Conservation (phyloP, 345 rosid genomes). For the Anacardium occidentale region DNA sequence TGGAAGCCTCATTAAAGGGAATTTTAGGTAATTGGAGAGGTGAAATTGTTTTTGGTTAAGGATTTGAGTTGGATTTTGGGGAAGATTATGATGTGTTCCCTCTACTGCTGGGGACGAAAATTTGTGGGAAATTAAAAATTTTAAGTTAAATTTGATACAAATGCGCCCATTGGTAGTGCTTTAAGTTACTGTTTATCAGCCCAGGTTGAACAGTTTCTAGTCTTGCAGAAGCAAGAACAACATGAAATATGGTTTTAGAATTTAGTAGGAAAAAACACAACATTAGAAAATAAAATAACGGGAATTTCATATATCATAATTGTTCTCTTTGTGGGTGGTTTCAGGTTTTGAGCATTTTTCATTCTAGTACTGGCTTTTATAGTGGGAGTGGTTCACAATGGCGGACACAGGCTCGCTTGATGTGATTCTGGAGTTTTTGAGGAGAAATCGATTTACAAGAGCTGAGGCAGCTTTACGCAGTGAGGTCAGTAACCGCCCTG, state of each 20-base stretch:
- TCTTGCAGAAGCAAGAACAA: neutral
- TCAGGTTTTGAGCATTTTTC: slow-evolving; percentile 38
- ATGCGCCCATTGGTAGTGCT: neutral
- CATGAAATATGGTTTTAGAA: neutral
- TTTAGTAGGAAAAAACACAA: neutral
- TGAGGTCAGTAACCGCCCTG: slow-evolving; percentile 69
- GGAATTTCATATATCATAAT: neutral
- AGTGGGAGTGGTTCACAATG: slow-evolving; percentile 45
- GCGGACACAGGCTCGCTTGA: slow-evolving; percentile 64
- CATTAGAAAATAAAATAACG: neutral
- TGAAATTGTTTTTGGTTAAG: neutral
- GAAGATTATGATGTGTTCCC: neutral
- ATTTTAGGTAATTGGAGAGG: neutral
- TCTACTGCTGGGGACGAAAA: neutral
- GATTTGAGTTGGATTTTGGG: neutral
- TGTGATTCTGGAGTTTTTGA: slow-evolving; percentile 74
- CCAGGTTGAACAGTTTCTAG: neutral
- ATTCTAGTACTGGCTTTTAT: slow-evolving; percentile 25
- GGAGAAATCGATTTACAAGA: slow-evolving; percentile 69
- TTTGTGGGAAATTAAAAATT: neutral
- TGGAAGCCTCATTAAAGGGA: neutral
- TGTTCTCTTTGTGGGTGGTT: slow-evolving; percentile 17
- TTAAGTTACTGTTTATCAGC: neutral
- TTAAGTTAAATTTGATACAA: neutral
- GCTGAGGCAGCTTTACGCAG: slow-evolving; percentile 96